Base-by-base conservation (phyloP, 495 filamentous ascomycete species). In the Aspergillus incahuasiensis region DNA sequence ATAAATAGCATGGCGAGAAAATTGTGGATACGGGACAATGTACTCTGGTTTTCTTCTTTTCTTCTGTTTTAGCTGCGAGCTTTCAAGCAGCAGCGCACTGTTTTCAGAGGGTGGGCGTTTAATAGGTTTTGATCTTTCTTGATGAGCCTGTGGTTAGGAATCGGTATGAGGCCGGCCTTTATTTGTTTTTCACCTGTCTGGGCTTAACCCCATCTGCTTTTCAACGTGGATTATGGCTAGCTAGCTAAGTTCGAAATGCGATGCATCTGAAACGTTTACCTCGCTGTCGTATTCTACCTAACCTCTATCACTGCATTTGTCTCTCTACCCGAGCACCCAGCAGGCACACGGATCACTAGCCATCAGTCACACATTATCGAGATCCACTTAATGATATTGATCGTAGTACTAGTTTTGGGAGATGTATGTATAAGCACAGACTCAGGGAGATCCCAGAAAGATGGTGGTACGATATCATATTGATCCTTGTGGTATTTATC, bases 141-240 rank as follows among this genome's bases (percentile, higher is more conserved):
- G 22, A 52, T 11, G n/a, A 19, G 38, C 49, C 43, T 15, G 21
- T 51, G 48, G 48, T 52, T 52, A 38, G 24, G 38, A 43, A 32
- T 43, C 25, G 25, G 49, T 52, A 52, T 52, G 38, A 52, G 49
- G 49, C 49, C n/a, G 49, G 49, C 15, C 49, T 42, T 28, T 42
- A 43, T 52, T 42, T 43, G 35, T 41, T 52, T 52, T 38, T 52
- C 49, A 42, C 39, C 39, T 43, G 22, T 32, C 39, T 52, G 21
- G 18, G 40, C 39, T 52, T 39, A 28, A 49, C 38, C 45, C 30
- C 19, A 40, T 50, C 13, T 42, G 21, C 43, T 52, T 43, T 52
- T 28, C 25, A 28, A 28, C 8, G 38, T 43, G 38, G 24, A 43
- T 5, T 52, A 15, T 20, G 13, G 32, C 32, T 32, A 52, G 38